A percentile compares a stretch with the other conserved stretches of the same genome.
These are phyloP conservation scores for Aspergillus sp. DNA, from an alignment of 2,329 filamentous ascomycete genomes.

Conservation along the genomic window DNA sequence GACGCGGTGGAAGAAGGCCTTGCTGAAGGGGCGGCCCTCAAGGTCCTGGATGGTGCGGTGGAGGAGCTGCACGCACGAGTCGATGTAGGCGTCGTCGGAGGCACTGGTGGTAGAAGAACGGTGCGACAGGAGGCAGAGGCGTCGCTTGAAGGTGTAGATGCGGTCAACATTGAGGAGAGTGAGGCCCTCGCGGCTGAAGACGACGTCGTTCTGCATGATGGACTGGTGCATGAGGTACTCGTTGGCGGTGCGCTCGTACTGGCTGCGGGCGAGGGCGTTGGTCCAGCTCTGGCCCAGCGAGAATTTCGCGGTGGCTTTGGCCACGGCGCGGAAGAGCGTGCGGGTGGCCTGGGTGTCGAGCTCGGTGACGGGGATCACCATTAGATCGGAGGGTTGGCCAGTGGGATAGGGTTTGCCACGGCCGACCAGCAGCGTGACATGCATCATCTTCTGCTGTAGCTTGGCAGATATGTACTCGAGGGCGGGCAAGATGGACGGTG, in stretches of 20 bases:
- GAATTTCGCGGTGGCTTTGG: slow-evolving; percentile 38
- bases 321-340: slow-evolving; percentile 32
- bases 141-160: slow-evolving; percentile 45
- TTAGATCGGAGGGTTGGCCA: slow-evolving; percentile 37
- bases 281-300: slow-evolving; percentile 39
- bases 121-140: slow-evolving; percentile 38
- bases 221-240: slow-evolving; percentile 44
- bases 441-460: slow-evolving; percentile 38
- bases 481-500: slow-evolving; percentile 37
- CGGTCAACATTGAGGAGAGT: slow-evolving; percentile 46
- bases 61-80: slow-evolving; percentile 41
- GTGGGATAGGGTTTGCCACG: slow-evolving; percentile 40
- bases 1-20: slow-evolving; percentile 43
- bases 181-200: slow-evolving; percentile 45
- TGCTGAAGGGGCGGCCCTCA: slow-evolving; percentile 42
- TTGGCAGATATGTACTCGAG: slow-evolving; percentile 43
- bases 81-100: slow-evolving; percentile 34
- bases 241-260: slow-evolving; percentile 34
- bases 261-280: slow-evolving; percentile 36
- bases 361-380: slow-evolving; percentile 36
- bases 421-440: slow-evolving; percentile 41
- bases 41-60: slow-evolving; percentile 41
- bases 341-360: slow-evolving; percentile 32
- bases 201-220: slow-evolving; percentile 44
- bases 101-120: slow-evolving; percentile 26